These are phyloP conservation scores for Penstemon eatonii DNA, from an alignment of 257 asterid genomes.

Conservation along the genomic window DNA sequence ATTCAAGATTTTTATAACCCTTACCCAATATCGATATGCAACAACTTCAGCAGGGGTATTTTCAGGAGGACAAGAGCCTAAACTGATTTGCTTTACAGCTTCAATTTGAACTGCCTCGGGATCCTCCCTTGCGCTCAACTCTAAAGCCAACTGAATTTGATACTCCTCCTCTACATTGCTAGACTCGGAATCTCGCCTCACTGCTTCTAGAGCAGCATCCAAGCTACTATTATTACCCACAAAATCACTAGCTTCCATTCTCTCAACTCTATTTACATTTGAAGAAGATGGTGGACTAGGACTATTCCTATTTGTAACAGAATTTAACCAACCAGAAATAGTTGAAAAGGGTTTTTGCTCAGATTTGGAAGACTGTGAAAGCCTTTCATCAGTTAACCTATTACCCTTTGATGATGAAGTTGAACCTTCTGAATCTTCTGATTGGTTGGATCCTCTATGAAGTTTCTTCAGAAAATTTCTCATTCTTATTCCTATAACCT, in stretches of 20 bases:
- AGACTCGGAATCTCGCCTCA: constrained; percentile 58
- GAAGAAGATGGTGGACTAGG: constrained; percentile 80
- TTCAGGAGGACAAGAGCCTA: constrained; percentile 72
- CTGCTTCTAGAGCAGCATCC: constrained; percentile 69
- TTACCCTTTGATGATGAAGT: constrained; percentile 58
- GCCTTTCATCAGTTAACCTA: constrained; percentile 50
- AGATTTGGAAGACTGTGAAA: constrained; percentile 49
- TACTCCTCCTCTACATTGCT: constrained; percentile 83
- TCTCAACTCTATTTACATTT: constrained; percentile 49
- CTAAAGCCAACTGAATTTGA: constrained; percentile 90
- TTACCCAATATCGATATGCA: constrained; percentile 92
- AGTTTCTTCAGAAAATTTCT: constrained; percentile 81
- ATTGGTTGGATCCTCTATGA: constrained; percentile 71
- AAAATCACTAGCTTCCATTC: constrained; percentile 72
- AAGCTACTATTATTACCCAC: constrained; percentile 63
- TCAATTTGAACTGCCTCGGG: constrained; percentile 99
- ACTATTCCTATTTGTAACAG: constrained; percentile 66
- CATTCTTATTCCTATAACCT: constrained; percentile 49
- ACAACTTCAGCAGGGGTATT: constrained; percentile 85
- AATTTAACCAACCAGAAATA: constrained; percentile 92
- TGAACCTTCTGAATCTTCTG: constrained; percentile 74
- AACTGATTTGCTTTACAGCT: constrained; percentile 97
- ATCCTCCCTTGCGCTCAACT: constrained; percentile 94
- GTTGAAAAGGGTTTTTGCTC: constrained; percentile 75
- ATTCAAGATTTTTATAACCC: constrained; percentile 16